phyloP scores from a whole-genome alignment of 805 yeast species.

The Metschnikowia baotianmanensis region DNA sequence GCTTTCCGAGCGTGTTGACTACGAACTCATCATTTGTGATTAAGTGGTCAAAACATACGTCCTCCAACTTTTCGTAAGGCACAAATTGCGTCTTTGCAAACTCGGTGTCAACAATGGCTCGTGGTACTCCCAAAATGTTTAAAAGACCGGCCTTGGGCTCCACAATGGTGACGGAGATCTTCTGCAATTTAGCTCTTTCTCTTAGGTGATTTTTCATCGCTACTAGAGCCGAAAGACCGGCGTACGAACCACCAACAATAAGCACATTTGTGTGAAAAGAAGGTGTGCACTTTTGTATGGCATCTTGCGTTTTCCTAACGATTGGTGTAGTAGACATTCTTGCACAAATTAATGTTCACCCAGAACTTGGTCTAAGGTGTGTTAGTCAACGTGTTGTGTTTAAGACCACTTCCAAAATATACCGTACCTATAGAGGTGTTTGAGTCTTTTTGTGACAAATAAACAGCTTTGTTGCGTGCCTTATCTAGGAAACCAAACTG shows the following conservation, averaged over 20 bases:
- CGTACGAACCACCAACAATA: constrained; percentile 42
- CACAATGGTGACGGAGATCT: constrained; percentile 32
- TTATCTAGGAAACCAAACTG: too few relatives aligned
- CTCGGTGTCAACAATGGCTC: constrained; percentile 36
- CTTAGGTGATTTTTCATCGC: constrained; percentile 27
- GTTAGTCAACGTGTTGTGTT: neutral
- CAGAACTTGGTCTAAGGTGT: too few relatives aligned
- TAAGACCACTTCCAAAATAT: too few relatives aligned
- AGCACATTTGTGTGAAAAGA: constrained; percentile 34
- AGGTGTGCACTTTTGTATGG: constrained; percentile 11
- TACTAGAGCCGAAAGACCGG: constrained; percentile 38
- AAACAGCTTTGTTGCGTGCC: too few relatives aligned
- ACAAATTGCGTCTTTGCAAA: constrained; percentile 40
- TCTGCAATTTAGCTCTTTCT: constrained; percentile 14
- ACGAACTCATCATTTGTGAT: constrained; percentile 26
- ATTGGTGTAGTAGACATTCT: constrained; percentile 3
- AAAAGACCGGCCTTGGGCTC: constrained; percentile 42
- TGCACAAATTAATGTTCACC: neutral
- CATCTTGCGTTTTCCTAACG: constrained; percentile 9
- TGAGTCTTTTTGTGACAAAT: too few relatives aligned
- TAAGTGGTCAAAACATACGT: constrained; percentile 28
- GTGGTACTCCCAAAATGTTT: constrained; percentile 40
- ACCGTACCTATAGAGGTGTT: too few relatives aligned
- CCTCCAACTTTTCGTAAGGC: constrained; percentile 30
- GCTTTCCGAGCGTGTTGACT: constrained; percentile 12